Conservation (phyloP, 257 asterid species). For the Solanum medicagineum region DNA sequence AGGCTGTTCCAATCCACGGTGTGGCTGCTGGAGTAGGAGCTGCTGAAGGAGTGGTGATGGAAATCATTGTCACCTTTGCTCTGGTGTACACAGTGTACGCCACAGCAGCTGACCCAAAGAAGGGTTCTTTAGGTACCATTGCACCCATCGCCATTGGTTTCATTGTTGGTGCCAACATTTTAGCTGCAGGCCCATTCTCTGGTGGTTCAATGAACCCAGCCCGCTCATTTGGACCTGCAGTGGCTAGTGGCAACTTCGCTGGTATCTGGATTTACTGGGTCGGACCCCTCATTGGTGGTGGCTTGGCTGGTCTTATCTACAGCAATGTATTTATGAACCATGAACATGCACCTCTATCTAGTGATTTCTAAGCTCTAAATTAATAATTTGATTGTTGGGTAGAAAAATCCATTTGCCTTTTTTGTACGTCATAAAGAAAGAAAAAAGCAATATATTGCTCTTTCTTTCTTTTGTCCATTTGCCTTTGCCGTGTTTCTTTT, state of each 20-base stretch:
- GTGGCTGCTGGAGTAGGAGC: conserved; percentile 35
- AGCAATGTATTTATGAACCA: conserved; percentile 14
- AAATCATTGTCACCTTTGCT: conserved; percentile 41
- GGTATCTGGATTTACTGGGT: conserved; percentile 39
- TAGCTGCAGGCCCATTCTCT: conserved; percentile 48
- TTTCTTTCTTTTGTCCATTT: background rate
- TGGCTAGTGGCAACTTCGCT: conserved; percentile 24
- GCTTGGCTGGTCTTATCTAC: conserved; percentile 34
- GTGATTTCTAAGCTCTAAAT: conserved; percentile 6
- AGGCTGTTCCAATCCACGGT: conserved; percentile 38
- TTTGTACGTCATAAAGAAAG: conserved; percentile 4
- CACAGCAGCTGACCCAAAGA: conserved; percentile 55
- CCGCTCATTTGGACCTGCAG: conserved; percentile 41
- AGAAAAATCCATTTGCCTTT: background rate
- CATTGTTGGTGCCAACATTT: conserved; percentile 49
- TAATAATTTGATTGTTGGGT: background rate
- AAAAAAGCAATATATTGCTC: background rate
- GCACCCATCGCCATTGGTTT: conserved; percentile 52
- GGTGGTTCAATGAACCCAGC: conserved; percentile 63
- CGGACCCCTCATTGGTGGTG: conserved; percentile 46
- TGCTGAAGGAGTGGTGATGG: conserved; percentile 36
- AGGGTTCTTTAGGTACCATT: conserved; percentile 37
- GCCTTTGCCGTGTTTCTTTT: background rate
- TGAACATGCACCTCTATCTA: conserved; percentile 20
- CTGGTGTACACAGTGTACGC: conserved; percentile 50